phyloP scores from a whole-genome alignment of 2,329 filamentous ascomycete genomes.

The Phyllosticta citriasiana region DNA sequence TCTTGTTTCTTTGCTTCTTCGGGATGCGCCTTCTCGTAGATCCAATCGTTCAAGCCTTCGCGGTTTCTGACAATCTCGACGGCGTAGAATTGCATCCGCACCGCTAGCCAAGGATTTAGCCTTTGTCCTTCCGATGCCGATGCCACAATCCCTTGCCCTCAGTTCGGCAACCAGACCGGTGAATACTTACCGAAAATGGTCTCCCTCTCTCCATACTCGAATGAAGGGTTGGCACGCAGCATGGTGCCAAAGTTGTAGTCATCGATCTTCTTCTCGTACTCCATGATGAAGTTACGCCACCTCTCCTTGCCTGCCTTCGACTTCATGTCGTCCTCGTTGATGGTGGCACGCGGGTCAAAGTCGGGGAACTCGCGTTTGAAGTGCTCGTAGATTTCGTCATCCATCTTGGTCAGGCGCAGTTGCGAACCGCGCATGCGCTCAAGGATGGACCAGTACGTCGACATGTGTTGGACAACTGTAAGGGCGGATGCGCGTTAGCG shows the following conservation, averaged over 20 bases:
- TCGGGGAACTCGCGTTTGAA: conserved; percentile 84
- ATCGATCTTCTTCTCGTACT: conserved; percentile 88
- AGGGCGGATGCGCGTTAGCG: conserved; percentile 7
- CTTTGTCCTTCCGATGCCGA: not conserved
- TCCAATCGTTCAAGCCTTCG: conserved; percentile 88
- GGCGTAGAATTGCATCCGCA: conserved; percentile 76
- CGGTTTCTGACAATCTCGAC: conserved; percentile 72
- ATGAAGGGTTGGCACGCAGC: conserved; percentile 65
- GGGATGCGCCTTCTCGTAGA: conserved; percentile 73
- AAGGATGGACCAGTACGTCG: conserved; percentile 94
- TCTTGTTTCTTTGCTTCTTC: conserved; percentile 35
- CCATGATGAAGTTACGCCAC: conserved; percentile 91
- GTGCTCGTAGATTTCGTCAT: conserved; percentile 89
- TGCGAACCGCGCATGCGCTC: conserved; percentile 82
- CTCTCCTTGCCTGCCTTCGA: conserved; percentile 88
- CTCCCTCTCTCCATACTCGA: conserved; percentile 76
- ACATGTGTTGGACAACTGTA: conserved; percentile 80
- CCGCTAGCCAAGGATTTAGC: conserved; percentile 35
- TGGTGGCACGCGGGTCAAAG: conserved; percentile 69
- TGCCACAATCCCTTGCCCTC: conserved; percentile 11
- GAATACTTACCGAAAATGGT: conserved; percentile 72
- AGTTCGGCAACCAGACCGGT: not conserved
- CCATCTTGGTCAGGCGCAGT: conserved; percentile 82
- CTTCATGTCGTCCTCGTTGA: conserved; percentile 95
- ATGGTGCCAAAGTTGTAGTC: conserved; percentile 99